phyloP scores from a whole-genome alignment of 2,329 filamentous ascomycete genomes.

The Phyllosticta citribraziliensis region DNA sequence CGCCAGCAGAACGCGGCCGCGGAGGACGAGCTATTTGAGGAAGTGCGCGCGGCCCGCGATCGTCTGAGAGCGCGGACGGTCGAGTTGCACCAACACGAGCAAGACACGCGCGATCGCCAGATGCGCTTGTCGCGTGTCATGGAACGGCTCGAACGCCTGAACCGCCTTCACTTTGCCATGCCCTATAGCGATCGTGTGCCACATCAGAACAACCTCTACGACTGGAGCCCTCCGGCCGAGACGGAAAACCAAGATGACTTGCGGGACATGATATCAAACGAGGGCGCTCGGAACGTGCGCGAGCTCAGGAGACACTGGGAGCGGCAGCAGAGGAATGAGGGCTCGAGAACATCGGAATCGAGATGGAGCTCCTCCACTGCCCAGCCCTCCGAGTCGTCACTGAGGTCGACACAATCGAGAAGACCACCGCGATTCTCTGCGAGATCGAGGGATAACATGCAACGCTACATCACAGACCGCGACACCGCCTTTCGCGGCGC shows the following conservation, averaged over 20 bases:
- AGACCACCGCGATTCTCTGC: constrained; percentile 30
- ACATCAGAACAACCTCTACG: constrained; percentile 46
- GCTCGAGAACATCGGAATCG: constrained; percentile 14
- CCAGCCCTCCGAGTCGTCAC: constrained; percentile 22
- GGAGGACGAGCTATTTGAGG: constrained; percentile 10
- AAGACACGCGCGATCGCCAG: constrained; percentile 25
- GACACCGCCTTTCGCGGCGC: constrained; percentile 19
- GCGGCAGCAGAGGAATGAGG: not conserved
- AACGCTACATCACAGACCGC: constrained; percentile 32
- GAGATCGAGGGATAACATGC: constrained; percentile 27
- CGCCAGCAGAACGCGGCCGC: constrained; percentile 19
- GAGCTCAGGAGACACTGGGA: not conserved
- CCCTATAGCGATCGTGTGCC: constrained; percentile 47
- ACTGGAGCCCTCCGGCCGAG: constrained; percentile 46
- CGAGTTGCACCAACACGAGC: constrained; percentile 23
- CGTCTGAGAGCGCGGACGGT: constrained; percentile 13
- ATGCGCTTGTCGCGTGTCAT: constrained; percentile 37
- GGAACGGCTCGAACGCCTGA: constrained; percentile 28
- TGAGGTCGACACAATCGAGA: constrained; percentile 32
- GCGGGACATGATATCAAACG: constrained; percentile 21
- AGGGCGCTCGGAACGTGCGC: not conserved
- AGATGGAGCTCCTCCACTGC: constrained; percentile 17
- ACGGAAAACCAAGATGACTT: constrained; percentile 27
- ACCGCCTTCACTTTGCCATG: constrained; percentile 32
- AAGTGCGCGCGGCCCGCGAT: constrained; percentile 9